These are phyloP conservation scores for Hypoxylon trugodes DNA, from an alignment of 495 filamentous ascomycete species.

Conservation along the genomic window DNA sequence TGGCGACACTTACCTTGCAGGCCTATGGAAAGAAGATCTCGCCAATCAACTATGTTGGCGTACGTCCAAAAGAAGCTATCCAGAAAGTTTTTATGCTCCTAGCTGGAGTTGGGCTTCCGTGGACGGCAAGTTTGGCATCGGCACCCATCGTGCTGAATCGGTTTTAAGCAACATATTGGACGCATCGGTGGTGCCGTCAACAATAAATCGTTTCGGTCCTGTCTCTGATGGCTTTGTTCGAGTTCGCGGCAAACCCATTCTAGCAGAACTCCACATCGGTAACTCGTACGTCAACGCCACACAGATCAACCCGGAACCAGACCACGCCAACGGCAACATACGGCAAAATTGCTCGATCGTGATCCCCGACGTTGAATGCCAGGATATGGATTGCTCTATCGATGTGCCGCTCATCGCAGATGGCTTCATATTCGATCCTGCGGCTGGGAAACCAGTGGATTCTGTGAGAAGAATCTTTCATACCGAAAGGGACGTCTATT, in stretches of 20 bases:
- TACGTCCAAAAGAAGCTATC: not conserved
- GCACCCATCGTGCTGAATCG: not conserved
- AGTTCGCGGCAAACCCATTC: not conserved
- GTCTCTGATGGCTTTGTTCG: not conserved
- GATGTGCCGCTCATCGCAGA: not conserved
- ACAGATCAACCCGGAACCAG: too few relatives aligned
- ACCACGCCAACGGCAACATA: too few relatives aligned
- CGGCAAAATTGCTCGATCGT: too few relatives aligned
- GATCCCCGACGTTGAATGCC: too few relatives aligned
- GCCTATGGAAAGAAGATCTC: not conserved
- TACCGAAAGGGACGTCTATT: not conserved
- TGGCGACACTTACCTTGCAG: not conserved
- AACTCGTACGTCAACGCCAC: too few relatives aligned
- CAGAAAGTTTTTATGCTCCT: not conserved
- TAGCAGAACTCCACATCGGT: not conserved
- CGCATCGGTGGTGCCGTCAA: not conserved
- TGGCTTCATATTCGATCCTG: not conserved
- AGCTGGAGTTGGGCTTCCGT: slow-evolving; percentile 1
- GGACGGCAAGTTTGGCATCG: not conserved
- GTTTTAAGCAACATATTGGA: not conserved
- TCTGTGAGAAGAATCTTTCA: not conserved
- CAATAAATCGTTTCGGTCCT: not conserved
- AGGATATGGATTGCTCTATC: not conserved
- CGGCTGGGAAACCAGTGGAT: not conserved
- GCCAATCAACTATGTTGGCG: not conserved